Base-by-base conservation (phyloP, 2,329 filamentous ascomycete species). In the Basipetospora chlamydospora region DNA sequence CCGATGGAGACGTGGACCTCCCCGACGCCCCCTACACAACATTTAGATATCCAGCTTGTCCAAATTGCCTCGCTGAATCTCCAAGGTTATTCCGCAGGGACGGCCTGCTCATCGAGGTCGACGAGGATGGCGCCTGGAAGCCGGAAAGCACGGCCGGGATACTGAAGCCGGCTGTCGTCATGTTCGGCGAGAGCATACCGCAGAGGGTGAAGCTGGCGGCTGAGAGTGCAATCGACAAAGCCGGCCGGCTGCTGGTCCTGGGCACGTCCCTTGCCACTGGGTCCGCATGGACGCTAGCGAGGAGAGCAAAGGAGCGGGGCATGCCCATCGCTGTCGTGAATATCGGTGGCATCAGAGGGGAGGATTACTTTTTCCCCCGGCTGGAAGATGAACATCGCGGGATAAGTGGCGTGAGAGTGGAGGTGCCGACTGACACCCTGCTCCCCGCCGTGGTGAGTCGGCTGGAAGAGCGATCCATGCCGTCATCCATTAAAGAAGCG, bases 181-280 rank as follows among this genome's bases (percentile, higher is more conserved):
- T 96, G 85, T 96, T 96, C 54, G 90, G 90, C 12, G 90, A 96
- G 57, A 87, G 75, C 41, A 93, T 96, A 34, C 64, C 72, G 0
- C 56, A 59, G 2, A 49, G 59, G 2, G 77, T 87, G 25, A 95
- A 92, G 54, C 55, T 61, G 2, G 76, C 75, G 0, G 88, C 87
- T 2, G 87, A 96, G 51, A 60, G 73, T 20, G 80, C 81, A 10
- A 74, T 96, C 34, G 83, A 95, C 49, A 67, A 69, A 20, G 81
- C 85, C 1, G 76, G 75, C 5, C 73, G 74, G 41, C 57, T 96
- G 25, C 63, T 96, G 16, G 70, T 96, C 7, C 56, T 96, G 12
- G 90, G 87, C 4, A 95, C 84, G 25, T 94, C 84, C 42, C 67
- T 96, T 33, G 90, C 90, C 5, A 96, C 90, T 0, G 96, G 93